Conservation (phyloP, 148 eudicot species). For the Fagopyrum homotropicum region DNA sequence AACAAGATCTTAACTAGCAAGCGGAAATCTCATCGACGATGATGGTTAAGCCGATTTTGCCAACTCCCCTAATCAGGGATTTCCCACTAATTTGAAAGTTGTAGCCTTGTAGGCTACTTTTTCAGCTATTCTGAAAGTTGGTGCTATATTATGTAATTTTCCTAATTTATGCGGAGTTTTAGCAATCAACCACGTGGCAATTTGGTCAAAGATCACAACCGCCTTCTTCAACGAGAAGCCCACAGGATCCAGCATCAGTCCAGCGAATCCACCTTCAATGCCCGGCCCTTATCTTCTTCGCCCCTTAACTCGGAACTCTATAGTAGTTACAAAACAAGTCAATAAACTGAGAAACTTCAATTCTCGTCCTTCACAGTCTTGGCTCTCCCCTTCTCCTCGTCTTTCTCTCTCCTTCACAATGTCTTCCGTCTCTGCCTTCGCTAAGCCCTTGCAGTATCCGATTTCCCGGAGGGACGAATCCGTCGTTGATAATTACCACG, state of each 20-base stretch:
- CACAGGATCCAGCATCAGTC: conserved; percentile 1
- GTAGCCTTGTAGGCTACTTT: no score
- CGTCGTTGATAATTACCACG: conserved; percentile 44
- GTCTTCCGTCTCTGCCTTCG: conserved; percentile 23
- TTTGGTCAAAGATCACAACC: neutral
- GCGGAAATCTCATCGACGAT: no score
- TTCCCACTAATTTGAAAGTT: no score
- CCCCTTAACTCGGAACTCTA: neutral
- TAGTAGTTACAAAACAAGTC: neutral
- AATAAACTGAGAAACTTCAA: neutral
- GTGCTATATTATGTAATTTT: no score
- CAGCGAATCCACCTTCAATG: neutral
- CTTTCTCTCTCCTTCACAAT: conserved; percentile 20
- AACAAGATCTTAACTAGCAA: no score
- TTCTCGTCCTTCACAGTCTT: neutral
- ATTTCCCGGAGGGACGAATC: conserved; percentile 41
- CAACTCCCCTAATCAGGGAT: no score
- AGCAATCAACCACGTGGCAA: neutral
- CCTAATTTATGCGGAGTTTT: no score
- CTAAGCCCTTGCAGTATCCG: conserved; percentile 38
- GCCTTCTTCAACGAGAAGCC: conserved; percentile 3
- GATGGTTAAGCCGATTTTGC: no score
- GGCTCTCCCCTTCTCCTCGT: neutral
- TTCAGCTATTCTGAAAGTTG: no score
- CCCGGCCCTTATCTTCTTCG: conserved; percentile 9